Evolutionary conservation across 2,329 filamentous ascomycete genomes (phyloP), one percentile per base, ranked within the genome.

Genomic region (Akanthomyces muscarius): DNA sequence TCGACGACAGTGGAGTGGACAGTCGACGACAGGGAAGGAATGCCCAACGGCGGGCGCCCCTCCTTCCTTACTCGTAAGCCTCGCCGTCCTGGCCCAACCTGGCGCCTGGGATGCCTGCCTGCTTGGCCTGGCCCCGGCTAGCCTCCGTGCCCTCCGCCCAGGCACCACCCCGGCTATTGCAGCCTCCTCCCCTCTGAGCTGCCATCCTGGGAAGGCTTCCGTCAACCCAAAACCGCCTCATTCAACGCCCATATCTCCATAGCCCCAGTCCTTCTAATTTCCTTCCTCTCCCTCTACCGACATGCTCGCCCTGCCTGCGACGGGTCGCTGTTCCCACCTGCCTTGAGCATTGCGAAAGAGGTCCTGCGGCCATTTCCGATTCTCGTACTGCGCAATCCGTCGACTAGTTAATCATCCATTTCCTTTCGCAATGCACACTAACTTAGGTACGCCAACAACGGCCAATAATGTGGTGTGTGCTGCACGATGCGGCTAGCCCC

Each of bases 251-350:
- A 55, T 44, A 48, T 62, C 59, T 45, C 58, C 58, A 61, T 53
- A 61, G 48, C 59, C 59, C 59, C 59, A 48, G 50, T 54, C 59
- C 59, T 55, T 55, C 59, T 62, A 52, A 54, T 55, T 62, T 55
- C 50, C 51, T 54, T 55, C 58, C 25, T 53, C 50, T 21, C 28
- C 38, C 58, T 54, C 38, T 56, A 18, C 60, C 60, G 45, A 36
- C 41, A 33, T 51, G 14, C 33, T 60, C 60, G 52, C 52, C 60
- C 42, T 56, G 33, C 44, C 30, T 36, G 51, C 51, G 30, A 44
- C 13, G 55, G 55, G 55, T 48, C 55, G 47, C 16, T 44, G 25
- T 47, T 53, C 38, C 58, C 48, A 54, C 48, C 38, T 53, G n/a
- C 50, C 25, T 45, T 53, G 23, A 13, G 38, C 25, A 41, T 61